Percentiles rank a stretch among this genome's conserved stretches.
These are phyloP conservation scores for Nelumbo lutea DNA, from an alignment of 164 flowering plant species.

Conservation along the genomic window DNA sequence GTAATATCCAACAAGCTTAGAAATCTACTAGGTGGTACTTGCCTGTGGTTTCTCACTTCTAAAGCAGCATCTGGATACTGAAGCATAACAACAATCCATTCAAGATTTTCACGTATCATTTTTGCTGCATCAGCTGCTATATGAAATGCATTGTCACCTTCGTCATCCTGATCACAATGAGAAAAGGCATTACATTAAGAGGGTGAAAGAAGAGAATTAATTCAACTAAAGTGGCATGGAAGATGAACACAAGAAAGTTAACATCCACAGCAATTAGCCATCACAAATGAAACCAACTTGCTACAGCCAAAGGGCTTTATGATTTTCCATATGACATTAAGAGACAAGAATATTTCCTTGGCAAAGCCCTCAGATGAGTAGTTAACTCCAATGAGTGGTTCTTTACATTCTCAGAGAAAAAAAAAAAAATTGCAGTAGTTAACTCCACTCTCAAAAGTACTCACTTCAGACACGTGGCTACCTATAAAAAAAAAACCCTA, in stretches of 20 bases:
- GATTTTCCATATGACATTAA: too few relatives aligned
- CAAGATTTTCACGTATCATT: slow-evolving; percentile 97
- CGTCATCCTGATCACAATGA: slow-evolving; percentile 74
- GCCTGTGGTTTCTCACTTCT: slow-evolving; percentile 92
- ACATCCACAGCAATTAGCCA: background rate
- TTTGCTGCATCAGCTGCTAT: slow-evolving; percentile 96
- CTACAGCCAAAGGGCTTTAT: background rate
- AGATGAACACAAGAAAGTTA: background rate
- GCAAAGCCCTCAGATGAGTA: too few relatives aligned
- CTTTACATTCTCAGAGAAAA: too few relatives aligned
- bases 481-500: too few relatives aligned
- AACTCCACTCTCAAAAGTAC: too few relatives aligned
- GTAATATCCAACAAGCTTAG: background rate
- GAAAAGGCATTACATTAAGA: background rate
- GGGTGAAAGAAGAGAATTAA: slow-evolving; percentile 1
- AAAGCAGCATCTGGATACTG: slow-evolving; percentile 78
- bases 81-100: slow-evolving; percentile 89
- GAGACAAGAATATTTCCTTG: too few relatives aligned
- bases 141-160: slow-evolving; percentile 98
- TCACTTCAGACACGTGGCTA: too few relatives aligned
- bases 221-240: background rate
- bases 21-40: slow-evolving; percentile 20
- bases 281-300: background rate
- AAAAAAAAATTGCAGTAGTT: too few relatives aligned
- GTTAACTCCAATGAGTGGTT: too few relatives aligned